Percentiles rank a stretch among this genome's conserved stretches.
Conservation (phyloP, 352 stramenopile species). For the Aphanomyces euteiches region DNA sequence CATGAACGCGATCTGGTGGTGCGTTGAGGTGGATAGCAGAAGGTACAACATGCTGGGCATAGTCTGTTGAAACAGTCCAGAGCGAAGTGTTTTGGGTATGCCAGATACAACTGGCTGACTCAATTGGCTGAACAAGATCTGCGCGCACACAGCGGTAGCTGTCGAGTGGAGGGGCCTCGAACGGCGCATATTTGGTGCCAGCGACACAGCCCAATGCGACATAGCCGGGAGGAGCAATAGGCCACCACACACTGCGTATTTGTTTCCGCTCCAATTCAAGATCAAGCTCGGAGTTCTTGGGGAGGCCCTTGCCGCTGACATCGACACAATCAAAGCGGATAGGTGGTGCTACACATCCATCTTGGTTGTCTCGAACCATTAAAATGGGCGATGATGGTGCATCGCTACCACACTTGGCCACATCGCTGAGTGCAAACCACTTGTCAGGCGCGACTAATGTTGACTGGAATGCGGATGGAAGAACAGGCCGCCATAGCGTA, state of each 20-base stretch:
- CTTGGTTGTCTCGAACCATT: conserved; percentile 53
- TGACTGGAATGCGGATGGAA: conserved; percentile 46
- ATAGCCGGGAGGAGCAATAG: conserved; percentile 70
- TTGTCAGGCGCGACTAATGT: conserved; percentile 30
- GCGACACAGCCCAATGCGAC: conserved; percentile 70
- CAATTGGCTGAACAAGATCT: conserved; percentile 64
- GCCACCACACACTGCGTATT: conserved; percentile 78
- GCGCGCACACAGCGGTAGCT: conserved; percentile 65
- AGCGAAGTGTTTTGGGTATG: conserved; percentile 39
- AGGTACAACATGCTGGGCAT: conserved; percentile 49
- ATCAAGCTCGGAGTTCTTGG: conserved; percentile 68
- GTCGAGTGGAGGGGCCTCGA: conserved; percentile 56
- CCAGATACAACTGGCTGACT: conserved; percentile 65
- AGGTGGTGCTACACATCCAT: conserved; percentile 52
- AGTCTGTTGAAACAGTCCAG: conserved; percentile 63
- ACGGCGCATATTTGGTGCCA: conserved; percentile 74
- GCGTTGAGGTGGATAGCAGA: conserved; percentile 35
- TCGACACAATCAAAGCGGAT: conserved; percentile 78
- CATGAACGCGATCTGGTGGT: conserved; percentile 36
- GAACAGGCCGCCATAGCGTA: conserved; percentile 66
- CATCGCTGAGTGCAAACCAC: conserved; percentile 73
- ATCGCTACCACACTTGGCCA: conserved; percentile 61
- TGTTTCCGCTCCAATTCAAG: conserved; percentile 80
- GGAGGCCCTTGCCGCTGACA: conserved; percentile 75
- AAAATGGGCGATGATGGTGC: conserved; percentile 52